Base-by-base conservation (phyloP, 305 asterid species). In the Caryopteris hybrid region DNA sequence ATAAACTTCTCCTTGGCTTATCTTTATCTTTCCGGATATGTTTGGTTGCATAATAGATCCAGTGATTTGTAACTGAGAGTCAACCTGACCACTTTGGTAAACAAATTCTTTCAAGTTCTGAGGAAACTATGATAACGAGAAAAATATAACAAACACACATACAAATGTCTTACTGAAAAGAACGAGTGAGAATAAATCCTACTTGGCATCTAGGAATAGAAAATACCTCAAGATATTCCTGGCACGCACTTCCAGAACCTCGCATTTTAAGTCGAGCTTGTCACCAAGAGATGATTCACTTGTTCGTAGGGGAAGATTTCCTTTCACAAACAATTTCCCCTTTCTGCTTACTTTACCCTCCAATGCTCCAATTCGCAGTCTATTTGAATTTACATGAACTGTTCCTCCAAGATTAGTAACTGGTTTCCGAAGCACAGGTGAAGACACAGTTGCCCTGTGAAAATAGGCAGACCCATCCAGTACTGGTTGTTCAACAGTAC, bases 1-100 rank as follows among this genome's bases (percentile, higher is more conserved):
- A 83, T 95, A 95, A 58, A 86, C 95, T 86, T 95, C 99, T 59
- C 99, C 99, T 58, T 88, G 99, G 82, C 99, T 89, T 76, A 95
- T 74, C 79, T 91, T 95, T 59, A 89, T 91, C 76, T 91, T 92
- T 61, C 99, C 99, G 27, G 98, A 91, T 76, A 91, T 86, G 80
- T 89, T 95, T 64, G 99, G 99, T 92, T 91, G 97, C 89, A 86
- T 79, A 69, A 95, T 88, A 38, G 97, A 95, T 71, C 99, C 98
- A 70, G 89, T 85, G 48, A 95, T 76, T 78, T 91, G 98, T 84
- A 95, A 75, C 82, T 91, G 98, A 36, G 94, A 77, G 85, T 95
- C 99, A 63, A 95, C 99, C 92, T 95, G 99, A 64, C 99, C 98
- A 82, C 98, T 94, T 78, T 70, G 52, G 78, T 68, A 70, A 58